phyloP scores from a whole-genome alignment of 345 rosid species.

The Bruguiera gymnorhiza region DNA sequence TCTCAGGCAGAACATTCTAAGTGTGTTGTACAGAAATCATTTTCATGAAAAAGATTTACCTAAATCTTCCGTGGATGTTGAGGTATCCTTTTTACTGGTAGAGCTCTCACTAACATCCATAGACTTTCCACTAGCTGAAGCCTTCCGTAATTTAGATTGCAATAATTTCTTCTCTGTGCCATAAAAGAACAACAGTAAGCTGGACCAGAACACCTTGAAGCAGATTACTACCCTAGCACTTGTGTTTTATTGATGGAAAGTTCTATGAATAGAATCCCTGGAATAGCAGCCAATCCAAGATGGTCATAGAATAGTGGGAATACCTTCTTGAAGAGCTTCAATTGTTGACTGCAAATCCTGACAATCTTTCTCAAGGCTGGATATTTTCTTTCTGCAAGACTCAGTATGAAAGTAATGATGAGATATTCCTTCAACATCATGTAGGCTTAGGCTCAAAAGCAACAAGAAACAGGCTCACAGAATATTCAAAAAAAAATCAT shows the following conservation, averaged over 20 bases:
- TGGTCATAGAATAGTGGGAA: slow-evolving; percentile 4
- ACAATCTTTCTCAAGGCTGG: slow-evolving; percentile 82
- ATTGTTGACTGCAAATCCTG: slow-evolving; percentile 82
- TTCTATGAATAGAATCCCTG: not conserved
- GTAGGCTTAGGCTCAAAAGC: no score
- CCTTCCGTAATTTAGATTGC: slow-evolving; percentile 80
- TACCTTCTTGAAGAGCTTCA: slow-evolving; percentile 93
- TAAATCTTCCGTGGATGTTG: slow-evolving; percentile 88
- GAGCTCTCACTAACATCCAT: slow-evolving; percentile 37
- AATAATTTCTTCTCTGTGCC: slow-evolving; percentile 83
- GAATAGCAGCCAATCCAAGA: not conserved
- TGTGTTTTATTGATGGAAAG: no score
- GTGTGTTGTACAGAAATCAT: not conserved
- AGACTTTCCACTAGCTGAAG: slow-evolving; percentile 56
- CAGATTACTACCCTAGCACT: no score
- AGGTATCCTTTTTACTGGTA: slow-evolving; percentile 46
- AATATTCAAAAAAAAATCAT: no score
- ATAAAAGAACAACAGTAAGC: slow-evolving; percentile 3
- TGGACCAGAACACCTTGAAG: slow-evolving; percentile 3
- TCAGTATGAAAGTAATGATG: not conserved
- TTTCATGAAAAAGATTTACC: slow-evolving; percentile 36
- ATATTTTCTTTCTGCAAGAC: slow-evolving; percentile 72
- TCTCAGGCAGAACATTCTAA: no score
- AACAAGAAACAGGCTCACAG: no score
- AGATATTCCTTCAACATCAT: slow-evolving; percentile 1